phyloP scores from a whole-genome alignment of 495 filamentous ascomycete genomes.

The Penicillium desertorum region DNA sequence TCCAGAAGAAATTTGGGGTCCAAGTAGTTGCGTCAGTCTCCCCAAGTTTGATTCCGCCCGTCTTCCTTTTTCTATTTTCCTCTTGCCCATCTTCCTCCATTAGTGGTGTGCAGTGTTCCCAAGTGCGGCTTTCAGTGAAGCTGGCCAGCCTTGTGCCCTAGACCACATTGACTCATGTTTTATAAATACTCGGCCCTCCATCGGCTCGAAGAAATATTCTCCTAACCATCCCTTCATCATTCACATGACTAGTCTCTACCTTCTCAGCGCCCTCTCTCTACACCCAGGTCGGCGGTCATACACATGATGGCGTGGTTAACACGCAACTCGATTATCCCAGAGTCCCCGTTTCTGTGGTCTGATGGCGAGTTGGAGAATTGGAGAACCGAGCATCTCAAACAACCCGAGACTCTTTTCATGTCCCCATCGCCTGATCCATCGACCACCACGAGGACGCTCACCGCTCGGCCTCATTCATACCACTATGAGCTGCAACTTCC shows the following conservation, averaged over 20 bases:
- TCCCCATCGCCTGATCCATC: not conserved
- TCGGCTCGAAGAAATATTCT: not conserved
- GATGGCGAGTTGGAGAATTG: not conserved
- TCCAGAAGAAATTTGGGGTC: not conserved
- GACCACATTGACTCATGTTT: not conserved
- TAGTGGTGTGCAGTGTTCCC: not conserved
- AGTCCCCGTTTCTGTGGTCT: not conserved
- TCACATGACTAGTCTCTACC: not conserved
- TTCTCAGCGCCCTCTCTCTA: not conserved
- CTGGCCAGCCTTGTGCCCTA: too few species aligned
- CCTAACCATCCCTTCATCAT: not conserved
- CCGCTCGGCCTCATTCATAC: not conserved
- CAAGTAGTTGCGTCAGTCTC: not conserved
- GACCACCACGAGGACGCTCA: not conserved
- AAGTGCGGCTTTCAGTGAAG: not conserved
- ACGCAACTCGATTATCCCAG: not conserved
- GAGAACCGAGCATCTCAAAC: not conserved
- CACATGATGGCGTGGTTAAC: conserved; percentile 1
- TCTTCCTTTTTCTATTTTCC: not conserved
- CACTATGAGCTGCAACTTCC: not conserved
- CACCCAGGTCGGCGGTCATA: not conserved
- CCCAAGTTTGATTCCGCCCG: not conserved
- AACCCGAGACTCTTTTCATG: not conserved
- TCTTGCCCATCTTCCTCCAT: not conserved
- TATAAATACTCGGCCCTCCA: not conserved